phyloP scores from a whole-genome alignment of 2,329 filamentous ascomycete species.

The Colletotrichum spaethianum region DNA sequence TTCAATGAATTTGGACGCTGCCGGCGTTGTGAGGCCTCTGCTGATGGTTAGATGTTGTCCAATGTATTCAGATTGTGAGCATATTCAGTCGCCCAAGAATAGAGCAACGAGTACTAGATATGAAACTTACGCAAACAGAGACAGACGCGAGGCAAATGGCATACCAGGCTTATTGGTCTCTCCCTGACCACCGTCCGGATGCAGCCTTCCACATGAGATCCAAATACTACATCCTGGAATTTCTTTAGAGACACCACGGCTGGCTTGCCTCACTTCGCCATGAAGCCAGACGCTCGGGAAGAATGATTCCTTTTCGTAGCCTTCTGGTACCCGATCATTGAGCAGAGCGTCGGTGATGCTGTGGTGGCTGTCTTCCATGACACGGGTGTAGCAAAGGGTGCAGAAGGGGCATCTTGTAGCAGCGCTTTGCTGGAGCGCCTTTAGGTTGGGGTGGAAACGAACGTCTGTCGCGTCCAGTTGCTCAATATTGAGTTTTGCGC shows the following conservation, averaged over 20 bases:
- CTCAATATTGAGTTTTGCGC: not conserved
- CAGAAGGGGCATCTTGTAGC: constrained; percentile 5
- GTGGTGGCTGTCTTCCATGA: not conserved
- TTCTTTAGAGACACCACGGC: not conserved
- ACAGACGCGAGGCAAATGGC: constrained; percentile 2
- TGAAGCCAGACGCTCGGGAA: constrained; percentile 21
- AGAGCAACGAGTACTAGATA: not conserved
- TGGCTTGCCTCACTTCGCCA: constrained; percentile 2
- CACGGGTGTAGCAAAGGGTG: not conserved
- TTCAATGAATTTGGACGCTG: not conserved
- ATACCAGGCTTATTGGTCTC: constrained; percentile 4
- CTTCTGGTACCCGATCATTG: not conserved
- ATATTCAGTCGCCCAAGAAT: too few relatives aligned
- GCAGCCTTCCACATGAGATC: constrained; percentile 5
- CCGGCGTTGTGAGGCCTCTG: not conserved
- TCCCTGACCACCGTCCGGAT: constrained; percentile 4
- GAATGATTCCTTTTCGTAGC: not conserved
- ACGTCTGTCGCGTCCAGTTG: constrained; percentile 4
- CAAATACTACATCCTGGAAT: not conserved
- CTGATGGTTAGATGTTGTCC: not conserved
- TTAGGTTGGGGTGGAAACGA: constrained; percentile 10
- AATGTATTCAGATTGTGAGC: not conserved
- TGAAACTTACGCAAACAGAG: not conserved
- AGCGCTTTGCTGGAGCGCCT: not conserved
- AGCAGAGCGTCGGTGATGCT: constrained; percentile 10